These are phyloP conservation scores for Volvariella surrecta DNA, from an alignment of 1,284 basidiomycete species.

Conservation along the genomic window DNA sequence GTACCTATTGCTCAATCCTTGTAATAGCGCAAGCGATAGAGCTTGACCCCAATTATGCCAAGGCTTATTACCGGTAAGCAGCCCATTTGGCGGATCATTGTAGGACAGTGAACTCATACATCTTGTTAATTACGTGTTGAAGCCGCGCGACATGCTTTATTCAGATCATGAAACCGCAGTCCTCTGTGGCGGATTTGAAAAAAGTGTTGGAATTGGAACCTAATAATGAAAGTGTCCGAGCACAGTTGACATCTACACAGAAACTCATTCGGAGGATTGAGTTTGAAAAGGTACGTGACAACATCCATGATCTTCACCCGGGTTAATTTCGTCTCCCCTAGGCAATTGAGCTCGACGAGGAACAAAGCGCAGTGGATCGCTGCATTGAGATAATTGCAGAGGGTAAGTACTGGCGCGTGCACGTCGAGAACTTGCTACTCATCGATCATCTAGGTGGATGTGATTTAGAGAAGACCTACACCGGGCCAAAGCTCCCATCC, in stretches of 20 bases:
- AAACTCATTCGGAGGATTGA: conserved; percentile 85
- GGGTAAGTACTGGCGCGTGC: conserved; percentile 33
- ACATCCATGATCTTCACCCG: conserved; percentile 1
- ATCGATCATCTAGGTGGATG: conserved; percentile 46
- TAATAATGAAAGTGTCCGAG: conserved; percentile 71
- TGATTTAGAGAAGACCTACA: conserved; percentile 61
- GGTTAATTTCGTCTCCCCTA: conserved; percentile 18
- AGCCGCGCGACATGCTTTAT: conserved; percentile 91
- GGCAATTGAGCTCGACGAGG: conserved; percentile 88
- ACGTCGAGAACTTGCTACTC: no score
- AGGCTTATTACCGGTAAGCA: conserved; percentile 77
- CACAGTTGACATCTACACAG: conserved; percentile 82
- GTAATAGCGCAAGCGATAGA: conserved; percentile 74
- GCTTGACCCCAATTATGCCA: conserved; percentile 86
- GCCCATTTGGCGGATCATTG: conserved; percentile 1
- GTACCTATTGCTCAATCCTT: conserved; percentile 4
- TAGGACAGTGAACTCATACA: not conserved
- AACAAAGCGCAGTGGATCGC: conserved; percentile 65
- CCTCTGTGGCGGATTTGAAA: conserved; percentile 82
- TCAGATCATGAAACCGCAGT: conserved; percentile 79
- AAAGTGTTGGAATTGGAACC: conserved; percentile 86
- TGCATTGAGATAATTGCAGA: conserved; percentile 76
- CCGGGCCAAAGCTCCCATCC: conserved; percentile 54
- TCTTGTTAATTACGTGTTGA: no score
- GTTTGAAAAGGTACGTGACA: conserved; percentile 69